Conservation (phyloP, 495 filamentous ascomycete genomes). For the Tuber indicum region DNA sequence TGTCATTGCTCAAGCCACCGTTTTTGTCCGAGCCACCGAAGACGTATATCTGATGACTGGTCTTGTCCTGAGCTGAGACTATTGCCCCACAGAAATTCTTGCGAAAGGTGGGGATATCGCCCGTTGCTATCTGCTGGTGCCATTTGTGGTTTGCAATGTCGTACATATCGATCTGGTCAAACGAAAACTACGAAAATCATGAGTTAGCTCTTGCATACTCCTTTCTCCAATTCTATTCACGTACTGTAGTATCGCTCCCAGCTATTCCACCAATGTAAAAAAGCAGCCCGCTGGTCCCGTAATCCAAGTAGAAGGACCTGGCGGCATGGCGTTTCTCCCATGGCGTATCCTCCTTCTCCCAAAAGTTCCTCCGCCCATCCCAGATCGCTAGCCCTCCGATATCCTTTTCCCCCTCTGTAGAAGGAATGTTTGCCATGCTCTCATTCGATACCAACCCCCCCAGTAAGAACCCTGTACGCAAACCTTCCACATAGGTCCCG, state of each 20-base stretch:
- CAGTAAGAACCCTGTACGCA: constrained; percentile 9
- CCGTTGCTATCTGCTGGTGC: constrained; percentile 51
- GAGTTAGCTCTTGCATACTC: neutral
- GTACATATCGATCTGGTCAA: constrained; percentile 45
- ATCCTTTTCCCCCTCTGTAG: neutral
- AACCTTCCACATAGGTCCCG: constrained; percentile 7
- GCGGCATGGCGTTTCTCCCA: constrained; percentile 9
- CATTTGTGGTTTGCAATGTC: constrained; percentile 51
- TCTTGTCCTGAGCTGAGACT: constrained; percentile 50
- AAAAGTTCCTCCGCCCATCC: constrained; percentile 4
- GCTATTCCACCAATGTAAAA: constrained; percentile 8
- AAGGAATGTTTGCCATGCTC: neutral
- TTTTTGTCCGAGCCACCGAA: constrained; percentile 2
- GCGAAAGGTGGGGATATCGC: constrained; percentile 46
- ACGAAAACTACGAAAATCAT: constrained; percentile 7
- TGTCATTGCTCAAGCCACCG: constrained; percentile 44
- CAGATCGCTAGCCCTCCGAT: constrained; percentile 10
- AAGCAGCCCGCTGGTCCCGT: constrained; percentile 4
- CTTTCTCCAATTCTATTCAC: neutral
- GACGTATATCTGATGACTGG: constrained; percentile 50
- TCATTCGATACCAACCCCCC: constrained; percentile 11
- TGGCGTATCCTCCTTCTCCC: constrained; percentile 11
- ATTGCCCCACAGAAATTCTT: constrained; percentile 52
- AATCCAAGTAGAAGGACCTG: constrained; percentile 9
- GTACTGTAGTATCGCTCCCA: constrained; percentile 7